Conservation (phyloP, 2,329 filamentous ascomycete genomes). For the Diaporthe aspalathi region DNA sequence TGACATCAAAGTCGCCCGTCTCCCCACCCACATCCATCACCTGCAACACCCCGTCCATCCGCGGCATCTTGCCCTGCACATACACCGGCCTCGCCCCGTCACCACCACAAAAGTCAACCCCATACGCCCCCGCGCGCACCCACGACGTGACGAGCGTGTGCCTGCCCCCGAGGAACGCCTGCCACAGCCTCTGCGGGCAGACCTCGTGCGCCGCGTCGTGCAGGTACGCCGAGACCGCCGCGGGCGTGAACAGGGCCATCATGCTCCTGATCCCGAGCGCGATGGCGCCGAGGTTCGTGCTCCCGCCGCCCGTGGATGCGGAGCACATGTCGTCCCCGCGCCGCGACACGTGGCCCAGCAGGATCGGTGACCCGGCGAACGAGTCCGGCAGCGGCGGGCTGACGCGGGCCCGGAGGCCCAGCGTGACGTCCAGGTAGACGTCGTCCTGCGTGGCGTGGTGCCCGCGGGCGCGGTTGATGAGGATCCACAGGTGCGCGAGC, state of each 20-base stretch:
- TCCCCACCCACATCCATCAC: conserved; percentile 51
- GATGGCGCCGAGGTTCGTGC: conserved; percentile 41
- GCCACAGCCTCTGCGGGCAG: conserved; percentile 60
- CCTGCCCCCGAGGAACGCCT: conserved; percentile 55
- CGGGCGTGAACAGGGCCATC: conserved; percentile 51
- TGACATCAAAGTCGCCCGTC: conserved; percentile 50
- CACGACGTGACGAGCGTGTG: conserved; percentile 59
- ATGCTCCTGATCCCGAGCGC: conserved; percentile 51
- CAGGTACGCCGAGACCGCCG: conserved; percentile 53
- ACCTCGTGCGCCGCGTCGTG: conserved; percentile 57
- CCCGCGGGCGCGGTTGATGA: conserved; percentile 55
- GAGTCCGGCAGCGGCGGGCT: conserved; percentile 52
- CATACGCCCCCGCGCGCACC: conserved; percentile 51
- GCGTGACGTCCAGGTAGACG: conserved; percentile 54
- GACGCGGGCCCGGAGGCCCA: conserved; percentile 54
- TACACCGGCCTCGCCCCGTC: conserved; percentile 46
- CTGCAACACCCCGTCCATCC: conserved; percentile 55
- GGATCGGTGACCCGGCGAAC: conserved; percentile 58
- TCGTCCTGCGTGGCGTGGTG: conserved; percentile 43
- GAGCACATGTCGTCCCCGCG: conserved; percentile 1
- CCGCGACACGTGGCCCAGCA: conserved; percentile 51
- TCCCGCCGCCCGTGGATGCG: too few species aligned
- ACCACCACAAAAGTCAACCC: conserved; percentile 53
- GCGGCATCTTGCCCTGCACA: conserved; percentile 56
- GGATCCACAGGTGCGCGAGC: conserved; percentile 59